These are phyloP conservation scores for Chlorophyllum brunneum DNA, from an alignment of 768 basidiomycete genomes.

Conservation along the genomic window DNA sequence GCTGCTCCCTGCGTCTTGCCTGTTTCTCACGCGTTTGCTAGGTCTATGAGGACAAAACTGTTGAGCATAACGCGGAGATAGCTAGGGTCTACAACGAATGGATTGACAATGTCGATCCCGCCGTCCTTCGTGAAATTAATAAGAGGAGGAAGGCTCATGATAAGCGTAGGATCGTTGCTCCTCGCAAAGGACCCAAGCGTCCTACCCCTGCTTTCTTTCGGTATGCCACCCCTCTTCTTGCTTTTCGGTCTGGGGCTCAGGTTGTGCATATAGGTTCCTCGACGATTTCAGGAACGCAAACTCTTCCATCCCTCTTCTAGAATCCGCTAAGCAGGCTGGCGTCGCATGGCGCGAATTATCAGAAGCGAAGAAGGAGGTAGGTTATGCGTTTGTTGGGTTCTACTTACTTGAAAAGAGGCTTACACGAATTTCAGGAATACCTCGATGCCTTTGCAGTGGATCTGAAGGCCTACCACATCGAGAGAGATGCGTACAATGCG, in stretches of 20 bases:
- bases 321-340: not conserved
- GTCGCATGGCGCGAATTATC: constrained; percentile 11
- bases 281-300: not conserved
- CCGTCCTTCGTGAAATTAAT: constrained; percentile 17
- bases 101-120: constrained; percentile 15
- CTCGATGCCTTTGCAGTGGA: not conserved
- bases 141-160: constrained; percentile 7
- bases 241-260: not conserved
- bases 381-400: not conserved
- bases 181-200: not conserved
- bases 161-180: not conserved
- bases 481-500: not conserved
- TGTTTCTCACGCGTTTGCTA: not conserved
- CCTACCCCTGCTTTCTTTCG: constrained; percentile 9
- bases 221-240: constrained; percentile 5
- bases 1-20: not conserved
- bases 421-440: not conserved
- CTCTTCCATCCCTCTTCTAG: not conserved
- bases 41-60: constrained; percentile 1
- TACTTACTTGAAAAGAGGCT: not conserved
- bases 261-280: constrained; percentile 9
- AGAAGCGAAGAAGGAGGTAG: constrained; percentile 11
- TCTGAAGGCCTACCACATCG: not conserved
- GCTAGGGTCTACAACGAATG: constrained; percentile 13
- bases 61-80: constrained; percentile 2